Evolutionary conservation across 495 filamentous ascomycete species (phyloP).

Genomic region (Podospora australis): DNA sequence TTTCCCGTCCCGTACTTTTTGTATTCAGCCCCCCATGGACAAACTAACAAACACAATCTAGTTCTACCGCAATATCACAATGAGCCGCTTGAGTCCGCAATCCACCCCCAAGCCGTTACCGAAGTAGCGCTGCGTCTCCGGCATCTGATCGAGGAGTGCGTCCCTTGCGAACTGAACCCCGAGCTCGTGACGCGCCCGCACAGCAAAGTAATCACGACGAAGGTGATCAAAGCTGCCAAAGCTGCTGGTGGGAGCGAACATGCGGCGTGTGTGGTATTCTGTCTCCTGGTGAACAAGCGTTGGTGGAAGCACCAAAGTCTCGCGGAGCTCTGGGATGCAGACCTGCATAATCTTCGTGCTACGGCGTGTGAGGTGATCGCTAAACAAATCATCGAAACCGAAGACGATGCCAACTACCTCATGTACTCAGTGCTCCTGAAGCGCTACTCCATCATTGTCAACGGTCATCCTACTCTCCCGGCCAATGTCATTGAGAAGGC

Average conservation of each 20-base stretch:
- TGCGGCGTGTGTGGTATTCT: conserved; percentile 70
- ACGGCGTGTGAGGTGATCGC: conserved; percentile 90
- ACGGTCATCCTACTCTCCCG: conserved; percentile 63
- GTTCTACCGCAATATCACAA: conserved; percentile 59
- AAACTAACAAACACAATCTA: conserved; percentile 20
- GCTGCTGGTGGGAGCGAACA: conserved; percentile 74
- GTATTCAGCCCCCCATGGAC: conserved; percentile 3
- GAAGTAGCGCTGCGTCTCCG: conserved; percentile 82
- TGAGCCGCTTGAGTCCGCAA: conserved; percentile 50
- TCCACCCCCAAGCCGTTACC: conserved; percentile 66
- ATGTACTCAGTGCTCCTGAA: conserved; percentile 80
- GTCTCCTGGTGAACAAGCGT: conserved; percentile 76
- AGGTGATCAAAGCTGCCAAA: conserved; percentile 70
- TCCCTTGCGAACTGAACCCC: conserved; percentile 81
- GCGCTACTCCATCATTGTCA: conserved; percentile 73
- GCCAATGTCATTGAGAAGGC: conserved; percentile 86
- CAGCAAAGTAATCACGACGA: conserved; percentile 72
- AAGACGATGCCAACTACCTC: conserved; percentile 69
- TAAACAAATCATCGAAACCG: conserved; percentile 84
- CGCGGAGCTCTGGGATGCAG: conserved; percentile 85
- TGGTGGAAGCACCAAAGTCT: conserved; percentile 84
- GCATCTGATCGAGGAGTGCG: conserved; percentile 81
- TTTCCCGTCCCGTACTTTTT: neutral
- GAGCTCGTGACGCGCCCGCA: conserved; percentile 66
- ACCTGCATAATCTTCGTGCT: conserved; percentile 71